Evolutionary conservation across 1,139 yeast species (phyloP).

Genomic region (Yamadazyma diospyri): DNA sequence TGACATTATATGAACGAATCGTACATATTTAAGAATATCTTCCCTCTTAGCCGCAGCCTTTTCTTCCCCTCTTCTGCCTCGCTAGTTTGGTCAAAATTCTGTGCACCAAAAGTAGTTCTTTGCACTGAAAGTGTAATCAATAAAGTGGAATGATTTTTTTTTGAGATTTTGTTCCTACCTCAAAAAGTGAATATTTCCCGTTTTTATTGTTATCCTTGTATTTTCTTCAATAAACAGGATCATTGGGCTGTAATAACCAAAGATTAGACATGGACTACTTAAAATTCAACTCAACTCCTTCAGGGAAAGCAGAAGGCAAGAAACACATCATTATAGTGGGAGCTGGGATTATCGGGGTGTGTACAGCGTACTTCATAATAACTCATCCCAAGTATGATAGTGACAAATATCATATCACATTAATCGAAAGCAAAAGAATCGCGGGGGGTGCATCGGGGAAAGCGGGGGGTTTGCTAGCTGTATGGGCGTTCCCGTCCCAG

Average conservation of each 20-base stretch:
- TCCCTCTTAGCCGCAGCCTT: no score
- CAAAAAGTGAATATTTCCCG: no score
- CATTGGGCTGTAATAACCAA: no score
- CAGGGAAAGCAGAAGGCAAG: constrained; percentile 58
- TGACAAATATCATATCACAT: constrained; percentile 70
- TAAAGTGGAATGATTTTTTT: constrained; percentile 6
- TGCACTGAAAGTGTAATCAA: no score
- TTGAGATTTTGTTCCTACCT: no score
- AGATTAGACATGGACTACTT: constrained; percentile 34
- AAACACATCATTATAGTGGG: constrained; percentile 77
- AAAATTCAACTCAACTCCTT: constrained; percentile 42
- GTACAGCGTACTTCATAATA: constrained; percentile 87
- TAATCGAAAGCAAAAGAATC: constrained; percentile 86
- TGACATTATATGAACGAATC: no score
- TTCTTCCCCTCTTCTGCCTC: no score
- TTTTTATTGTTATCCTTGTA: no score
- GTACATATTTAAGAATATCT: no score
- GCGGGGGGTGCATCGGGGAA: constrained; percentile 98
- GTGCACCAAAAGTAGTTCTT: no score
- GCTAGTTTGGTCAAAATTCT: no score
- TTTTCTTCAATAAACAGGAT: no score
- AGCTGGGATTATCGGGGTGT: constrained; percentile 95
- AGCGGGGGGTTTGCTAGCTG: constrained; percentile 92
- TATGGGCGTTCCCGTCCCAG: constrained; percentile 97
- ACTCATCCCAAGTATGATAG: constrained; percentile 79